phyloP scores from a whole-genome alignment of 768 basidiomycete species.

The Xanthoconium stramineum region DNA sequence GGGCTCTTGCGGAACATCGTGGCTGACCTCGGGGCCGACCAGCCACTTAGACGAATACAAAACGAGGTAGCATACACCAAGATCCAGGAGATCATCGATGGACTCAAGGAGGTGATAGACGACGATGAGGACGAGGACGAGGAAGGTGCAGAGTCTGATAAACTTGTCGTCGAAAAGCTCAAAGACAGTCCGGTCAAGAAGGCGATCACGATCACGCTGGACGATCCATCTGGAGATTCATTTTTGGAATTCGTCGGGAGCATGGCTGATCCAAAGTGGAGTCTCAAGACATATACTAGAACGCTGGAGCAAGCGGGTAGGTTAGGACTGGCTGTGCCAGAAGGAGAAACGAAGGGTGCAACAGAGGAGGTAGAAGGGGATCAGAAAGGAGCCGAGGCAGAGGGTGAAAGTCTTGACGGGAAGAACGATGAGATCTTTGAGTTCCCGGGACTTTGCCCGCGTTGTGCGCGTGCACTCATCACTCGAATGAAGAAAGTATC shows the following conservation, averaged over 20 bases:
- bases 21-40: constrained; percentile 75
- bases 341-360: constrained; percentile 32
- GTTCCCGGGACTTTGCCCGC: constrained; percentile 86
- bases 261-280: constrained; percentile 93
- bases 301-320: constrained; percentile 76
- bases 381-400: constrained; percentile 10
- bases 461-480: constrained; percentile 77
- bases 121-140: constrained; percentile 52
- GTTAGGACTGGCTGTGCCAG: constrained; percentile 65
- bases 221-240: constrained; percentile 96
- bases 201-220: constrained; percentile 77
- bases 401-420: constrained; percentile 29
- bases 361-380: neutral
- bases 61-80: constrained; percentile 67
- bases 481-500: constrained; percentile 95
- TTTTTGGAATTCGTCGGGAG: constrained; percentile 88
- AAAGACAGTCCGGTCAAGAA: constrained; percentile 54
- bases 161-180: constrained; percentile 30
- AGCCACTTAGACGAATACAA: constrained; percentile 79
- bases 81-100: constrained; percentile 73
- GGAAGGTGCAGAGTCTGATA: constrained; percentile 19
- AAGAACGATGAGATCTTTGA: constrained; percentile 83
- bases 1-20: constrained; percentile 83
- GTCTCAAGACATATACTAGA: constrained; percentile 75
- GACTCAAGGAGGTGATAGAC: constrained; percentile 60